These are phyloP conservation scores for Calonectria pseudoreteaudii DNA, from an alignment of 2,329 filamentous ascomycete genomes.

Conservation along the genomic window DNA sequence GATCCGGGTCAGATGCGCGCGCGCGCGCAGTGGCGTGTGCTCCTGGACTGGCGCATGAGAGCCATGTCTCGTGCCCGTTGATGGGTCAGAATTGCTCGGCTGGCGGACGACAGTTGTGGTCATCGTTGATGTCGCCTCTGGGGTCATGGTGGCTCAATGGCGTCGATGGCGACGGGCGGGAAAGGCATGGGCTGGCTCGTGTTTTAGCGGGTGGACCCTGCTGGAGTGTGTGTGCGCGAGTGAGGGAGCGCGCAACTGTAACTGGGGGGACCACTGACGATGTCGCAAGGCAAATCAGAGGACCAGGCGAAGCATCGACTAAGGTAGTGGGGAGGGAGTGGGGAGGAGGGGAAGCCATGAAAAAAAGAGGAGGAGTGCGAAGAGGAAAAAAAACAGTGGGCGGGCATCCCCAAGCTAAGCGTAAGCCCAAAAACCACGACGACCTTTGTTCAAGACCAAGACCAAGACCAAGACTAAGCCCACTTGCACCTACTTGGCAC, in stretches of 20 bases:
- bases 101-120: slow-evolving; percentile 39
- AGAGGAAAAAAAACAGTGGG: slow-evolving; percentile 26
- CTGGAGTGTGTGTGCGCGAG: slow-evolving; percentile 36
- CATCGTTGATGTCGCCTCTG: slow-evolving; percentile 40
- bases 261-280: slow-evolving; percentile 20
- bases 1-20: slow-evolving; percentile 31
- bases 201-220: slow-evolving; percentile 42
- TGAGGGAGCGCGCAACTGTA: slow-evolving; percentile 31
- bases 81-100: slow-evolving; percentile 42
- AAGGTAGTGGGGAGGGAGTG: slow-evolving; percentile 24
- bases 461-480: slow-evolving; percentile 9
- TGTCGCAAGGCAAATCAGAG: slow-evolving; percentile 29
- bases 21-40: slow-evolving; percentile 37
- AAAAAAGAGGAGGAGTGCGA: slow-evolving; percentile 14
- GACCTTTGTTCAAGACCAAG: slow-evolving; percentile 17
- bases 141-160: slow-evolving; percentile 40
- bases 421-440: slow-evolving; percentile 21
- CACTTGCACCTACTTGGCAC: slow-evolving; percentile 19
- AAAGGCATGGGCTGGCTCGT: slow-evolving; percentile 45
- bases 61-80: slow-evolving; percentile 41
- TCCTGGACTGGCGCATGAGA: slow-evolving; percentile 42
- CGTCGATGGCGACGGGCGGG: slow-evolving; percentile 45
- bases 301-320: slow-evolving; percentile 23
- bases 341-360: slow-evolving; percentile 15
- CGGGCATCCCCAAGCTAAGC: slow-evolving; percentile 8